A percentile compares a stretch with the other conserved stretches of the same genome.
Conservation (phyloP, 768 basidiomycete genomes). For the Leccinellum luteum region DNA sequence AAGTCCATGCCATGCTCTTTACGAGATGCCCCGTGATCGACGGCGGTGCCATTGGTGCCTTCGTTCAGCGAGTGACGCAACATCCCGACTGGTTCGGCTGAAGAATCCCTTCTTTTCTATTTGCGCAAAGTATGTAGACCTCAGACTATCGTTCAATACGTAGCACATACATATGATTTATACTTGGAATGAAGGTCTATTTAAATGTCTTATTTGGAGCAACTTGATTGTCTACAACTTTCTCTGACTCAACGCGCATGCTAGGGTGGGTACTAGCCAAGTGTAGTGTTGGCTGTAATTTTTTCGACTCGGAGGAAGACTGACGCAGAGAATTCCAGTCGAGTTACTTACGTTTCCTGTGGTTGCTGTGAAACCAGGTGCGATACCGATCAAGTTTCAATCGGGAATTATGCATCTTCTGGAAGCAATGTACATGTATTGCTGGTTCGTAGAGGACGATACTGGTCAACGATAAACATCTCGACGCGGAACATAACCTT, state of each 20-base stretch:
- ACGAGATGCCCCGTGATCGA: slow-evolving; percentile 21
- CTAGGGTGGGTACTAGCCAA: background rate
- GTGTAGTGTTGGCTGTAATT: no score
- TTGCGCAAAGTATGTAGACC: background rate
- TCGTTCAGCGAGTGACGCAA: slow-evolving; percentile 3
- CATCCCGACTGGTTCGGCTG: slow-evolving; percentile 19
- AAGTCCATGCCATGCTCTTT: no score
- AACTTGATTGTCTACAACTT: background rate
- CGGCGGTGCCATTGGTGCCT: slow-evolving; percentile 12
- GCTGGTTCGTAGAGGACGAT: no score
- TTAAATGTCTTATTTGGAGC: background rate
- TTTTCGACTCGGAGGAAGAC: background rate
- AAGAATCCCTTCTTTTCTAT: slow-evolving; percentile 3
- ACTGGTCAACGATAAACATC: no score
- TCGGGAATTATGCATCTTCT: slow-evolving; percentile 11
- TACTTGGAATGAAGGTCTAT: background rate
- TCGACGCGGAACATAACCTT: no score
- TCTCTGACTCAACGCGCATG: no score
- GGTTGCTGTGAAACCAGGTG: background rate
- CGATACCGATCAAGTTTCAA: slow-evolving; percentile 6
- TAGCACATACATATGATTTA: background rate
- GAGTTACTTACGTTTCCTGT: background rate
- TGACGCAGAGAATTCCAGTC: background rate
- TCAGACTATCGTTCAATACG: background rate
- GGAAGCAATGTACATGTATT: slow-evolving; percentile 1